Evolutionary conservation across 768 basidiomycete species (phyloP), one percentile per base, ranked within the genome.

Genomic region (Mycena leptocephala): DNA sequence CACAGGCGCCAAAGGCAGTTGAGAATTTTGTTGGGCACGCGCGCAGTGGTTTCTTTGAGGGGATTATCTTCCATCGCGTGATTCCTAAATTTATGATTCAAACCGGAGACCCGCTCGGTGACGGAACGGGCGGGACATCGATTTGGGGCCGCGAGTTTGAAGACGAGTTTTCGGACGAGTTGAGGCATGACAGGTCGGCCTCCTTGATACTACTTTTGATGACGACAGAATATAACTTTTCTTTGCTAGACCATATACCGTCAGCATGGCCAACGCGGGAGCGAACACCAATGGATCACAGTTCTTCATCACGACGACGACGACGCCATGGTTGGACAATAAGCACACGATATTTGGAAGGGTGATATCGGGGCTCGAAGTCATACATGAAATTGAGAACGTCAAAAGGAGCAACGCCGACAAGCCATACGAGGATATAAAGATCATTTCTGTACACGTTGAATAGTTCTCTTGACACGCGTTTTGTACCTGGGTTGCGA

Each of bases 81-180:
- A 99, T 99, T 82, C 92, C 96, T 75, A 99, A 99, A 86, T 99
- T 99, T 82, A 98, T 98, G 97, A 95, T 98, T 70, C 97, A 98
- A 88, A 98, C 97, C 5, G 97, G 97, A 37, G 97, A 98, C 81
- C 97, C 97, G 3, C 86, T 97, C n/a, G 97, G 96, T 26, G 96
- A 98, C 85, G 97, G 97, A 7, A 97, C 97, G 0, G 97, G 97
- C 20, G 97, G 97, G 18, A 92, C 89, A 63, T 96, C 95, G 16
- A 96, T 98, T 74, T 98, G 97, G 96, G 96, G 93, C 3, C 84
- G 87, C 69, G 95, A 97, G 53, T 97, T 98, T 79, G 97, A 97
- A 82, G 96, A 99, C 82, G 98, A 99, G 85, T 97, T 99, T 81
- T 90, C 93, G 24, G 94, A 97, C 78, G 94, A 95, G 56, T 86